Evolutionary conservation across 352 stramenopile genomes (phyloP).

Genomic region (Pythium inflatum): DNA sequence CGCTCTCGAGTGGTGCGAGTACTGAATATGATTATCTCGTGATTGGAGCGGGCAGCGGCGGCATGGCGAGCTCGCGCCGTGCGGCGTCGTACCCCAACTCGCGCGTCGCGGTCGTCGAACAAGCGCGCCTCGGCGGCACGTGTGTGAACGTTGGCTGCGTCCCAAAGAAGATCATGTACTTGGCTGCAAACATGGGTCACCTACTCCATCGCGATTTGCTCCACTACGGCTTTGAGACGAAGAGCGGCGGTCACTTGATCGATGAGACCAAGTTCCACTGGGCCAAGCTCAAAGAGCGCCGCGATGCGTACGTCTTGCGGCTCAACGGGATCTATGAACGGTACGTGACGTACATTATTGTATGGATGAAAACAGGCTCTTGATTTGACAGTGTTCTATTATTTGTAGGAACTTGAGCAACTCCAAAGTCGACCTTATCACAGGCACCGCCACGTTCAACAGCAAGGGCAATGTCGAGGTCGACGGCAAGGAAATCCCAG

Average conservation of each 20-base stretch:
- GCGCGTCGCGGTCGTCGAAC: constrained; percentile 96
- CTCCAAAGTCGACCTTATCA: constrained; percentile 86
- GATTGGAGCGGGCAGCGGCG: constrained; percentile 91
- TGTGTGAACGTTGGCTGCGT: constrained; percentile 99
- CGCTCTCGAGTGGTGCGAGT: too few relatives aligned
- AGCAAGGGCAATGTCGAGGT: constrained; percentile 81
- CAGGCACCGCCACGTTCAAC: constrained; percentile 88
- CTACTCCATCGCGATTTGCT: constrained; percentile 52
- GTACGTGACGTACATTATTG: constrained; percentile 33
- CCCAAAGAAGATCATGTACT: constrained; percentile 99
- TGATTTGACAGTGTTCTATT: too few relatives aligned
- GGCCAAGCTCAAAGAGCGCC: constrained; percentile 89
- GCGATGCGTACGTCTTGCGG: constrained; percentile 94
- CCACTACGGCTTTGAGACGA: constrained; percentile 66
- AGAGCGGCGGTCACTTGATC: constrained; percentile 41
- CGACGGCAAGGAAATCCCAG: constrained; percentile 68
- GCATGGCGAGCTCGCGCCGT: constrained; percentile 92
- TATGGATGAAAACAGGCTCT: too few relatives aligned
- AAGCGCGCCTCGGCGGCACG: constrained; percentile 92
- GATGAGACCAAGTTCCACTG: constrained; percentile 85
- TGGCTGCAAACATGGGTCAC: constrained; percentile 70
- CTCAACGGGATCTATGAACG: constrained; percentile 97
- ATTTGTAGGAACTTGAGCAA: constrained; percentile 85
- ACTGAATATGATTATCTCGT: constrained; percentile 91
- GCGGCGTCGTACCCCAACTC: constrained; percentile 82